These are phyloP conservation scores for Diaporthe sp. DNA, from an alignment of 2,329 filamentous ascomycete genomes.

Conservation along the genomic window DNA sequence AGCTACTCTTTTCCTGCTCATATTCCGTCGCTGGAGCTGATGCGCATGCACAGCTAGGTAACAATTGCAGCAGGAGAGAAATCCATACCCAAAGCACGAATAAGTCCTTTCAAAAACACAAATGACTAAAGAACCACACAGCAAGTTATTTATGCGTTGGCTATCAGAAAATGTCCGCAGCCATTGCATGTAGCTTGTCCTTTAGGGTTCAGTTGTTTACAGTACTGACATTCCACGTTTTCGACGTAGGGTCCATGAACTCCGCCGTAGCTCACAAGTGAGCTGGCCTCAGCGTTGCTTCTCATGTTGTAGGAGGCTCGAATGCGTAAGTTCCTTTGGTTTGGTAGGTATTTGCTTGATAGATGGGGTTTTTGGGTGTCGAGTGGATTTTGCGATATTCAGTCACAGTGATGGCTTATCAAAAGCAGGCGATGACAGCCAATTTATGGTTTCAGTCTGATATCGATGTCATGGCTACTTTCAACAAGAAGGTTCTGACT, in stretches of 20 bases:
- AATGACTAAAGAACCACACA: too few species aligned
- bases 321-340: accelerated
- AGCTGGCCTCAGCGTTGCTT: neutral
- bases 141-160: neutral
- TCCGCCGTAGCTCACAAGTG: neutral
- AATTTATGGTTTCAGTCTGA: neutral
- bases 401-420: neutral
- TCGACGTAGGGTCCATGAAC: neutral
- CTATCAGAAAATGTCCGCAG: neutral
- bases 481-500: too few species aligned
- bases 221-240: neutral
- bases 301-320: neutral
- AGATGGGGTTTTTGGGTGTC: too few species aligned
- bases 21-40: neutral
- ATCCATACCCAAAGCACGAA: too few species aligned
- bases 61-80: neutral
- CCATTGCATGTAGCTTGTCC: neutral
- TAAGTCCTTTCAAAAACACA: neutral
- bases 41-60: neutral
- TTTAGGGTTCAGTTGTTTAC: neutral
- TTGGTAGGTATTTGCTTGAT: neutral
- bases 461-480: neutral
- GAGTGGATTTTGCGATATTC: neutral
- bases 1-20: neutral
- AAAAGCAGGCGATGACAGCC: neutral